Conservation (phyloP, 2,329 filamentous ascomycete genomes). For the Aphanocladium album region DNA sequence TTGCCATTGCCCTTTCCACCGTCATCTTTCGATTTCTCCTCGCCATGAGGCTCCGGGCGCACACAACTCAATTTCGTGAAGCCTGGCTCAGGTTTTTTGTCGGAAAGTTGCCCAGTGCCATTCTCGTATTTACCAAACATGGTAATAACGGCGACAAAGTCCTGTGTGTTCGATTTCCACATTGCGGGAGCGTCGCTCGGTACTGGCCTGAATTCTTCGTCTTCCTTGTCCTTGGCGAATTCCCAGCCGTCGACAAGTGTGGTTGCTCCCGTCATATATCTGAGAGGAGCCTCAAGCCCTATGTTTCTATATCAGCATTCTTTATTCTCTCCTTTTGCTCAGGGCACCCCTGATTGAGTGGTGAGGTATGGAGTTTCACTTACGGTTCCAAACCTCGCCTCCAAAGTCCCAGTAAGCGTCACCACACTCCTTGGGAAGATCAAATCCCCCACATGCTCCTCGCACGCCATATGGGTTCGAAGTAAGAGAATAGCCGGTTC, state of each 20-base stretch:
- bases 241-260: not conserved
- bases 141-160: constrained; percentile 10
- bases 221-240: not conserved
- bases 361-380: not conserved
- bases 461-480: not conserved
- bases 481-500: not conserved
- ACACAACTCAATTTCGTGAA: constrained; percentile 5
- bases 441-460: not conserved
- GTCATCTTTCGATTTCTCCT: not conserved
- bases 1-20: constrained; percentile 14
- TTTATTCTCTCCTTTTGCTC: too few relatives aligned
- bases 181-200: not conserved
- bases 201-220: not conserved
- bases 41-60: constrained; percentile 11
- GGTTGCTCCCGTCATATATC: not conserved
- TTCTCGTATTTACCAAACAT: constrained; percentile 15
- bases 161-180: not conserved
- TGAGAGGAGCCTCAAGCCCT: not conserved
- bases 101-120: not conserved
- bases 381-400: not conserved
- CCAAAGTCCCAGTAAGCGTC: not conserved
- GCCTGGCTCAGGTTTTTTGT: not conserved
- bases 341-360: too few relatives aligned
- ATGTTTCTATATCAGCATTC: not conserved
- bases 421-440: constrained; percentile 4